Evolutionary conservation across 1,139 yeast genomes (phyloP).

Genomic region (Sugiyamaella paludigena): DNA sequence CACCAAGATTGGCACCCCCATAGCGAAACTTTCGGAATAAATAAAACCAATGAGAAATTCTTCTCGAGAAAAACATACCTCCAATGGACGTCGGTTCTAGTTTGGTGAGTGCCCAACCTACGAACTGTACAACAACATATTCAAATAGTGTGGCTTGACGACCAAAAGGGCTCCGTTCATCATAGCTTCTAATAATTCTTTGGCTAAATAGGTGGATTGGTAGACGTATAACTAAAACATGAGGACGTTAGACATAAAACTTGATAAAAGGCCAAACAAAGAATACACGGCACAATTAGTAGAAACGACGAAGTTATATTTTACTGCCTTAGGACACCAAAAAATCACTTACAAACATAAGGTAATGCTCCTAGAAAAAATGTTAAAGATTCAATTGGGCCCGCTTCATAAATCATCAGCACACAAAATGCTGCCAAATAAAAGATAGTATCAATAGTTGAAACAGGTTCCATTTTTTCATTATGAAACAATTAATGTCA

Average conservation of each 20-base stretch:
- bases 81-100: slow-evolving; percentile 26
- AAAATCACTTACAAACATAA: slow-evolving; percentile 12
- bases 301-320: neutral
- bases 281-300: too few relatives aligned
- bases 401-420: slow-evolving; percentile 13
- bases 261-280: too few relatives aligned
- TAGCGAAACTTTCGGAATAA: slow-evolving; percentile 29
- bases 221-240: slow-evolving; percentile 14
- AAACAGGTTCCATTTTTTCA: slow-evolving; percentile 23
- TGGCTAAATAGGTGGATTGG: slow-evolving; percentile 26
- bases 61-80: slow-evolving; percentile 24
- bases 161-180: slow-evolving; percentile 29
- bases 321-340: neutral
- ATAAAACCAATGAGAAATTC: slow-evolving; percentile 25
- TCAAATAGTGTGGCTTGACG: slow-evolving; percentile 30
- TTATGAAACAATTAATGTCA: too few relatives aligned
- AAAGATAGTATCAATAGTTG: slow-evolving; percentile 20
- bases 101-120: slow-evolving; percentile 25
- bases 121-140: slow-evolving; percentile 25
- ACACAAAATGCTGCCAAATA: slow-evolving; percentile 17
- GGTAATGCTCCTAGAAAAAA: slow-evolving; percentile 20
- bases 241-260: too few relatives aligned
- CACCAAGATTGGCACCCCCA: slow-evolving; percentile 33
- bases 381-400: slow-evolving; percentile 14
- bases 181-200: slow-evolving; percentile 25